Conservation (phyloP, 1,284 basidiomycete species). For the Puccinia sorghi region DNA sequence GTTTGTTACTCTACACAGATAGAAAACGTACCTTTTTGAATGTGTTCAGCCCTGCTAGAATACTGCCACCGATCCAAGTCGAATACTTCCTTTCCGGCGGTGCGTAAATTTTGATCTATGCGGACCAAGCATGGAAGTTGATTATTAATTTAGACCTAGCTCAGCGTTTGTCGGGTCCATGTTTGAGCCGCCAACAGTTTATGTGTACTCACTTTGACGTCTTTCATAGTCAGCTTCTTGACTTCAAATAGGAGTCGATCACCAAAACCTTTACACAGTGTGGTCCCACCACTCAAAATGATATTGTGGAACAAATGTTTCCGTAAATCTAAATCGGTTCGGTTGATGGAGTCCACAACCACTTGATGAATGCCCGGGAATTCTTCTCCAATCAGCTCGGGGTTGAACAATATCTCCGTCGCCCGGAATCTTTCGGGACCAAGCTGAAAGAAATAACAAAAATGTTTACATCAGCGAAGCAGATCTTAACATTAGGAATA, state of each 20-base stretch:
- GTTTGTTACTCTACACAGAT: background rate
- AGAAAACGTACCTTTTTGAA: conserved; percentile 80
- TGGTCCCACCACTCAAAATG: conserved; percentile 93
- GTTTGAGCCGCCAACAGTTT: background rate
- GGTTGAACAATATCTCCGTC: conserved; percentile 97
- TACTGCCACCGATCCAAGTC: conserved; percentile 98
- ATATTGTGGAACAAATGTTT: conserved; percentile 96
- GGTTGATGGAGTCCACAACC: conserved; percentile 60
- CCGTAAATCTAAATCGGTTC: conserved; percentile 81
- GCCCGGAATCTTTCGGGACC: conserved; percentile 94
- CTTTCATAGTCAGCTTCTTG: conserved; percentile 93
- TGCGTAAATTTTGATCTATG: conserved; percentile 89
- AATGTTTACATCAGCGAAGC: conserved; percentile 37
- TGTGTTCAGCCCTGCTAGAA: conserved; percentile 88
- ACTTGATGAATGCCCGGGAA: conserved; percentile 97
- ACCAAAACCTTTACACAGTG: conserved; percentile 90
- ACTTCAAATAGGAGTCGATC: conserved; percentile 93
- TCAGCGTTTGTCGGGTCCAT: no score
- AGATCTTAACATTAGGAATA: conserved; percentile 30
- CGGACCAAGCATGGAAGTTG: background rate
- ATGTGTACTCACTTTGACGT: conserved; percentile 67
- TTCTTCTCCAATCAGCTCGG: conserved; percentile 92
- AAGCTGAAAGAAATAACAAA: conserved; percentile 65
- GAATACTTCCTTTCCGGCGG: conserved; percentile 99
- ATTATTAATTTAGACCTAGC: background rate